Evolutionary conservation across 2,329 filamentous ascomycete genomes (phyloP).

Genomic region (Stromatinia cepivora): DNA sequence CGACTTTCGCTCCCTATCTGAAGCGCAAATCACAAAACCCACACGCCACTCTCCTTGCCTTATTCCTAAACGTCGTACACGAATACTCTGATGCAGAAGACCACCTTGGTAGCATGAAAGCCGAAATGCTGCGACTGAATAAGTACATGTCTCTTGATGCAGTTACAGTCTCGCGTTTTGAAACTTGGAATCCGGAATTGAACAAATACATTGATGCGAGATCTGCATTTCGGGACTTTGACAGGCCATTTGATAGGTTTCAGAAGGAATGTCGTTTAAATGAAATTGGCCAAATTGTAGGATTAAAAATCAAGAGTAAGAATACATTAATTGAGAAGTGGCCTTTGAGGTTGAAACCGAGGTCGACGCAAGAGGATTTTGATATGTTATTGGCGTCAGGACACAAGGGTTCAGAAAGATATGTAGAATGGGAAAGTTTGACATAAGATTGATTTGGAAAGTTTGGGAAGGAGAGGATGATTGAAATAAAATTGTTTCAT

Average conservation of each 20-base stretch:
- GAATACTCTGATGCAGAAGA: constrained; percentile 1
- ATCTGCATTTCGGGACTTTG: not conserved
- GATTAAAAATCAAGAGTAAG: constrained; percentile 21
- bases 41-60: constrained; percentile 23
- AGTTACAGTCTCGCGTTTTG: not conserved
- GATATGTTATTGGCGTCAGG: constrained; percentile 2
- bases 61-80: constrained; percentile 22
- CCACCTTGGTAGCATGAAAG: not conserved
- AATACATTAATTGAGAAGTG: constrained; percentile 26
- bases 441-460: not conserved
- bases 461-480: not conserved
- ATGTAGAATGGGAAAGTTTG: constrained; percentile 38
- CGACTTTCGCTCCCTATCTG: constrained; percentile 12
- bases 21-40: constrained; percentile 18
- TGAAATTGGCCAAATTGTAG: not conserved
- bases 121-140: not conserved
- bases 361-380: constrained; percentile 19
- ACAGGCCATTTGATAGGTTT: constrained; percentile 14
- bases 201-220: constrained; percentile 3
- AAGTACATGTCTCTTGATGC: constrained; percentile 1
- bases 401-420: constrained; percentile 7
- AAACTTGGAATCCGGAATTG: not conserved
- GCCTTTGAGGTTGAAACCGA: constrained; percentile 23
- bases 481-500: no score
- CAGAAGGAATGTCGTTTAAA: not conserved